A percentile compares a stretch with the other conserved stretches of the same genome.
Conservation (phyloP, 768 basidiomycete species). For the Rhodotorula toruloides region DNA sequence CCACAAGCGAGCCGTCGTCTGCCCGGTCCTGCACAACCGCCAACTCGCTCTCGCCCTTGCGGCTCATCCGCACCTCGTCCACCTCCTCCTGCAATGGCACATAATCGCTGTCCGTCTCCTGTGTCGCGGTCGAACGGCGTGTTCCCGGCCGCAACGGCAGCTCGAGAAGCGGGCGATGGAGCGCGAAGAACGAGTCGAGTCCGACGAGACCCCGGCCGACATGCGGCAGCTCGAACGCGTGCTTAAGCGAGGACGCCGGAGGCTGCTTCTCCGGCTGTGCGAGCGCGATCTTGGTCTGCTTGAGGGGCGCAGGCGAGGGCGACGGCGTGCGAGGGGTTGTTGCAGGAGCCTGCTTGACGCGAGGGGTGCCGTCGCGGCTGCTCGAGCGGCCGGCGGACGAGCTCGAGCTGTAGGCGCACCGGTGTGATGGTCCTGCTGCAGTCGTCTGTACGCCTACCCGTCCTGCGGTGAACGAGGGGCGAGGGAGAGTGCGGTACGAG, state of each 20-base stretch:
- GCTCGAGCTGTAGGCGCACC: neutral
- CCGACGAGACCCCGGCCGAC: conserved; percentile 21
- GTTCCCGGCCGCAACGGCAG: conserved; percentile 25
- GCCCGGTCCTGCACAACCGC: conserved; percentile 30
- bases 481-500: neutral
- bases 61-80: neutral
- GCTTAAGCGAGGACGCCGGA: too few species aligned
- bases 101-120: neutral
- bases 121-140: conserved; percentile 9
- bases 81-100: conserved; percentile 1
- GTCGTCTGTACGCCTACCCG: neutral
- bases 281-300: neutral
- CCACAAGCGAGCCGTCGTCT: conserved; percentile 25
- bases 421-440: neutral
- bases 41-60: conserved; percentile 2
- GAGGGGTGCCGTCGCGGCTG: neutral
- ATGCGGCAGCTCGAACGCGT: conserved; percentile 30
- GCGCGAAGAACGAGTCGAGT: conserved; percentile 33
- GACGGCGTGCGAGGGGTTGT: neutral
- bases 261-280: too few species aligned
- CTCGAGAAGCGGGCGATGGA: conserved; percentile 38
- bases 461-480: neutral
- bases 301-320: neutral
- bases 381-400: conserved; percentile 3
- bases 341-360: neutral